Evolutionary conservation across 2,329 filamentous ascomycete species (phyloP).

Genomic region (Colletotrichum tanaceti): DNA sequence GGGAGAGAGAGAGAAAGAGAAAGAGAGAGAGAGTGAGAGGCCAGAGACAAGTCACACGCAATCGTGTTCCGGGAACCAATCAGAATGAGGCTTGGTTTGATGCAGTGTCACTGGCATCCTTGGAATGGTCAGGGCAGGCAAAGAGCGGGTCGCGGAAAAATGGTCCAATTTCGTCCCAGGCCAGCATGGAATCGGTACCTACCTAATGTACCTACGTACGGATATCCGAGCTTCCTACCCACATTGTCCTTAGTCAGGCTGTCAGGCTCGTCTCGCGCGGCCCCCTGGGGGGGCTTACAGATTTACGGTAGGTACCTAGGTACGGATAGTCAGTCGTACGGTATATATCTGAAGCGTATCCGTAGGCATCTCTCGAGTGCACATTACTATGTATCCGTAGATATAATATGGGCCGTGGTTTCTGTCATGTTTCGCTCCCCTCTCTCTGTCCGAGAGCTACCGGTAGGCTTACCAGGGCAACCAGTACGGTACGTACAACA

Average conservation of each 20-base stretch:
- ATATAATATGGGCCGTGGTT: background rate
- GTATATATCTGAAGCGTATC: too few species aligned
- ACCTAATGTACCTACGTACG: too few species aligned
- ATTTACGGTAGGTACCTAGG: background rate
- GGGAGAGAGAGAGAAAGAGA: constrained; percentile 28
- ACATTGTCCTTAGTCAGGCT: constrained; percentile 29
- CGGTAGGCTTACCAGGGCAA: background rate
- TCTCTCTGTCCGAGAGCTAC: constrained; percentile 1
- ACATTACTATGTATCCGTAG: background rate
- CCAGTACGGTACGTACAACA: constrained; percentile 4
- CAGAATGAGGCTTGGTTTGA: constrained; percentile 10
- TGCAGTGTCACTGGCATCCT: constrained; percentile 16
- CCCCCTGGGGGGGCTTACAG: background rate
- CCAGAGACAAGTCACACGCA: constrained; percentile 8
- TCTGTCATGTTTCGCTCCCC: background rate
- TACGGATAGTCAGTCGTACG: too few species aligned
- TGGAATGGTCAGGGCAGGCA: constrained; percentile 36
- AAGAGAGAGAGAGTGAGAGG: constrained; percentile 23
- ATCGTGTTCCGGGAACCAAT: constrained; percentile 27
- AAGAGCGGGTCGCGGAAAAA: constrained; percentile 12
- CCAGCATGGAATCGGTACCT: too few species aligned
- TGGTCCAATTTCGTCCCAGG: background rate
- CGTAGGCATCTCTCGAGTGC: background rate
- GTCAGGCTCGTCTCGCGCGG: constrained; percentile 23
- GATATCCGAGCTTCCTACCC: background rate